Evolutionary conservation across 768 basidiomycete species (phyloP), one percentile per base, ranked within the genome.

Genomic region (Strobilomyces echinocephalus): DNA sequence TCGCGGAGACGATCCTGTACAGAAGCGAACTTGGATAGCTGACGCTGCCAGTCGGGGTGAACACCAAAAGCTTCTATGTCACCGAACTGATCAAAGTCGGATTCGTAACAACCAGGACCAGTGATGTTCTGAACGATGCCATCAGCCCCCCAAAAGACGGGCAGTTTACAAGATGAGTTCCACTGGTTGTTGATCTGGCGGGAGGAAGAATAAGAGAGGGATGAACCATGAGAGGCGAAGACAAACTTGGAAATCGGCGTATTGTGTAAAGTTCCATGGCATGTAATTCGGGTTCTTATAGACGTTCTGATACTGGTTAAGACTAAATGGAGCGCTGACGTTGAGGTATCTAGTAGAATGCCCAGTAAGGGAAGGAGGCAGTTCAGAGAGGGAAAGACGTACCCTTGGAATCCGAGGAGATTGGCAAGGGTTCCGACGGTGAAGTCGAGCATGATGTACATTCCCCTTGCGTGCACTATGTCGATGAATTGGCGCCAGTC

Each of bases 51-150:
- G 73, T 91, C 87, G 41, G 88, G 90, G 72, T 91, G 89, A 30
- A 97, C 93, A 85, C 94, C 94, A 66, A 95, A 95, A 58, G 94
- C 94, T 69, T 97, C 94, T 82, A 92, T 91, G 72, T 97, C 94
- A 57, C 94, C 94, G 61, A 88, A 97, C 56, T 95, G 93, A 71
- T 97, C 94, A 61, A 95, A 95, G 57, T 94, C 91, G 16, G 90
- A 93, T 14, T 72, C 67, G 57, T 85, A 74, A 69, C 94, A 97
- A 18, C 93, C 93, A 46, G 78, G 72, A 14, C 75, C 72, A 50
- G 83, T 71, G n/a, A 89, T 73, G 8, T 53, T 2, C 26, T 62
- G 58, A 47, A 82, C 72, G 0, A 78, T 76, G 21, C 88, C 94
- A 57, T 86, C 81, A 46, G 92, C 84, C 42, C 79, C 69, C 88